These are phyloP conservation scores for Gigaspora rosea DNA, from an alignment of 192 early-diverging fungal genomes.

Conservation along the genomic window DNA sequence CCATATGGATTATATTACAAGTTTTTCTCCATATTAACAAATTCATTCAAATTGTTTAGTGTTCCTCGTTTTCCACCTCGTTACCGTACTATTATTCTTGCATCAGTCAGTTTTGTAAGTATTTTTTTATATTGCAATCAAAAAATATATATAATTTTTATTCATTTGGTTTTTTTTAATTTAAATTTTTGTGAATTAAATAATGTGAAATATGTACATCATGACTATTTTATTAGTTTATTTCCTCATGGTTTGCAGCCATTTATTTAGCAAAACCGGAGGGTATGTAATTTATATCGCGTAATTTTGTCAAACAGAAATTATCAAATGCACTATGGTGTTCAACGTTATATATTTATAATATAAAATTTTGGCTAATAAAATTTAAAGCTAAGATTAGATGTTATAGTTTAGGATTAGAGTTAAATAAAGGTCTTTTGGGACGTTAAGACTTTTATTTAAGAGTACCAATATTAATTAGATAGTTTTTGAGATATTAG, in stretches of 20 bases:
- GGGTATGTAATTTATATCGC: neutral
- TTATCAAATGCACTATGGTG: too few species aligned
- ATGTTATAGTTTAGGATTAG: too few species aligned
- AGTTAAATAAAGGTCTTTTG: too few species aligned
- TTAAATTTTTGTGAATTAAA: neutral
- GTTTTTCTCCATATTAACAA: neutral
- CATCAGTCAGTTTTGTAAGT: neutral
- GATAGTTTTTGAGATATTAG: too few species aligned
- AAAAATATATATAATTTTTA: too few species aligned
- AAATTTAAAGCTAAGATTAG: too few species aligned
- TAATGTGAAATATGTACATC: neutral
- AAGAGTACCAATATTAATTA: too few species aligned
- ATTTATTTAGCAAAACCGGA: slow-evolving; percentile 1
- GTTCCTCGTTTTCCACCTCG: neutral
- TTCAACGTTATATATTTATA: too few species aligned
- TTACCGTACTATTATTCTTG: neutral
- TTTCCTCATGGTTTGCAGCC: neutral
- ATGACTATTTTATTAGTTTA: neutral
- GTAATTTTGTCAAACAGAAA: neutral
- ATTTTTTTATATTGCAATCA: neutral
- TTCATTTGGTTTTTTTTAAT: neutral
- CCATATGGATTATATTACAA: neutral
- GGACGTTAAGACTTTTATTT: too few species aligned
- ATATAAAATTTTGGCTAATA: too few species aligned
- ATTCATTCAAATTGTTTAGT: neutral